Evolutionary conservation across 1,284 basidiomycete genomes (phyloP).

Genomic region (Rhodotorula sp.): DNA sequence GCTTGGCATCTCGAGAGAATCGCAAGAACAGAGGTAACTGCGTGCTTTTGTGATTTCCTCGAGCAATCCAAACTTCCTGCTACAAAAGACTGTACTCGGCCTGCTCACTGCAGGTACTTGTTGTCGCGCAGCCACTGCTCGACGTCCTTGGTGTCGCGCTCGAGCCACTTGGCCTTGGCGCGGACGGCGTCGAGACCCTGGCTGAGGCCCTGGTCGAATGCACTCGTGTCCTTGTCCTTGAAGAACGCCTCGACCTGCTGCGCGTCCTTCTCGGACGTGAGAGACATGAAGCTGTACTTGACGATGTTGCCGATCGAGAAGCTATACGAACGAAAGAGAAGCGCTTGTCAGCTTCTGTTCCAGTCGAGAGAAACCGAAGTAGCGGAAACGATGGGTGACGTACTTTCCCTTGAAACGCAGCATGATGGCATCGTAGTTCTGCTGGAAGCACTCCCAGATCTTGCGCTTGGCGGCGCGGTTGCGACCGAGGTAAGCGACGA

Average conservation of each 20-base stretch:
- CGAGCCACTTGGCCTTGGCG: slow-evolving; percentile 57
- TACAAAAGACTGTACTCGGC: background rate
- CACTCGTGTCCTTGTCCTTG: slow-evolving; percentile 33
- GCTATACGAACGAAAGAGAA: slow-evolving; percentile 31
- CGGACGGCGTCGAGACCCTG: slow-evolving; percentile 57
- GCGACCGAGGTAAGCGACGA: slow-evolving; percentile 46
- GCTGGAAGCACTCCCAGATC: slow-evolving; percentile 25
- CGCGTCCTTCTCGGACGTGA: slow-evolving; percentile 70
- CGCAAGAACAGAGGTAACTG: too few relatives aligned
- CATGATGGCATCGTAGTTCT: slow-evolving; percentile 18
- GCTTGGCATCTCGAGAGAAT: too few relatives aligned
- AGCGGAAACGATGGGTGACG: slow-evolving; percentile 17
- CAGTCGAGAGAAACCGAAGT: too few relatives aligned
- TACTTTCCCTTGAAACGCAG: slow-evolving; percentile 20
- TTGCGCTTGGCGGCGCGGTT: slow-evolving; percentile 44
- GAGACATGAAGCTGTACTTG: slow-evolving; percentile 44
- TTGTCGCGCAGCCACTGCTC: slow-evolving; percentile 61
- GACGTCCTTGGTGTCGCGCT: slow-evolving; percentile 59
- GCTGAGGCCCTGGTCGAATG: slow-evolving; percentile 25
- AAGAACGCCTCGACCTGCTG: slow-evolving; percentile 64
- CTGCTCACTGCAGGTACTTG: slow-evolving; percentile 14
- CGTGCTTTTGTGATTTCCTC: background rate
- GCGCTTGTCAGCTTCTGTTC: too few relatives aligned
- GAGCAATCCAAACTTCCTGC: too few relatives aligned
- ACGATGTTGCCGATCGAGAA: slow-evolving; percentile 52